Evolutionary conservation across 805 yeast genomes (phyloP).

Genomic region (Wickerhamomyces tratensis): DNA sequence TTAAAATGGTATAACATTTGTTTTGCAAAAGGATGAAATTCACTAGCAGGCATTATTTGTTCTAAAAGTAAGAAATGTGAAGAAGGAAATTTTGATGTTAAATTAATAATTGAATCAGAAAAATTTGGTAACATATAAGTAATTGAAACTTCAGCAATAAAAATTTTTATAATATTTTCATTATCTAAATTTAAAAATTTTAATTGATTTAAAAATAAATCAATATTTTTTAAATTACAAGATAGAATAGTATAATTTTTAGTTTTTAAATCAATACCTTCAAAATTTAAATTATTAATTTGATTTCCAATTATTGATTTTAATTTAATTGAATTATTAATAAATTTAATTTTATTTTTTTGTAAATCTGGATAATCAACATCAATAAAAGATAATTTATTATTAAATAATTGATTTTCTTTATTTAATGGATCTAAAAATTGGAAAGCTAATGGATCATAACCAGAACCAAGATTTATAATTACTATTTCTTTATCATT

Average conservation of each 20-base stretch:
- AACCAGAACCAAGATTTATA: slow-evolving; percentile 76
- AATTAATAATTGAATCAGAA: slow-evolving; percentile 52
- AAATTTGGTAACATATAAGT: slow-evolving; percentile 66
- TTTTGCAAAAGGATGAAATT: slow-evolving; percentile 55
- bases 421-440: slow-evolving; percentile 24
- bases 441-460: slow-evolving; percentile 52
- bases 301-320: slow-evolving; percentile 30
- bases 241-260: slow-evolving; percentile 47
- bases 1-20: slow-evolving; percentile 68
- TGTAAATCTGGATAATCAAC: slow-evolving; percentile 70
- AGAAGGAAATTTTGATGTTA: slow-evolving; percentile 32
- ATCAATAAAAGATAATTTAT: slow-evolving; percentile 46
- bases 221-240: slow-evolving; percentile 50
- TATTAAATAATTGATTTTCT: slow-evolving; percentile 19
- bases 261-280: slow-evolving; percentile 26
- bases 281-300: slow-evolving; percentile 1
- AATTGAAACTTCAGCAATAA: slow-evolving; percentile 74
- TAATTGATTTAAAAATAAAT: slow-evolving; percentile 23
- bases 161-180: slow-evolving; percentile 36
- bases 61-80: slow-evolving; percentile 61
- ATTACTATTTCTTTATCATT: slow-evolving; percentile 27
- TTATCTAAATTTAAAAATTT: slow-evolving; percentile 10
- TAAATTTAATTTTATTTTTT: slow-evolving; percentile 41
- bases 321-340: slow-evolving; percentile 38
- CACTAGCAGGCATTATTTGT: slow-evolving; percentile 61